Evolutionary conservation across 108 stramenopile species (phyloP), one percentile per base, ranked within the genome.

Genomic region (Conticribra weissflogii): DNA sequence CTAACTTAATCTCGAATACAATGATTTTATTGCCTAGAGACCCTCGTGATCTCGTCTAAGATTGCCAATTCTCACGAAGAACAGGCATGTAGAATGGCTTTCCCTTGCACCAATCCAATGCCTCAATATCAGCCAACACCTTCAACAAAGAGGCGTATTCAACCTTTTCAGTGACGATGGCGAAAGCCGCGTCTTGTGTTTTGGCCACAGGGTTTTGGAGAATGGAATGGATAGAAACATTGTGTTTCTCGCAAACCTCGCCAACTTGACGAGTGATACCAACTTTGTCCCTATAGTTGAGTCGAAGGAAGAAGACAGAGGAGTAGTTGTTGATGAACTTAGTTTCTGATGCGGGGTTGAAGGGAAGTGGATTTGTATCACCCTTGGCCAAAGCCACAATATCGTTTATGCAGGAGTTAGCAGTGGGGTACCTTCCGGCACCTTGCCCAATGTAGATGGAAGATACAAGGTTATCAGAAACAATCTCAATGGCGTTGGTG

Each of bases 391-490:
- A 57, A 17, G 87, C 75, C n/a, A 92, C 81, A 47, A 95, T 89
- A 68, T 95, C 94, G 59, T 90, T 91, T 63, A 95, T 69, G 54
- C 88, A 91, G 34, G 78, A 81, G 76, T 95, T 95, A 61, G 94
- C 94, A 49, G 94, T 95, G 50, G 94, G 91, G 71, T 86, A 95
- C 47, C 94, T 83, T 25, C 94, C 94, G 16, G 94, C 94, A 34
- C 94, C 94, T 68, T 91, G 89, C 53, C 94, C 94, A 60, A 91
- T 90, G 72, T 90, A 91, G 33, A 88, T 90, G 8, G 88, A 82
- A 29, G 83, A 72, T 12, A 76, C 71, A 27, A 95, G 68, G 76
- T 95, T 95, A 46, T 71, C 67, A 29, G 90, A 91, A 34, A 79
- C 71, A 31, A 95, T 56, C 81, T 93, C 94, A 52, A 95, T 83